phyloP scores from a whole-genome alignment of 805 yeast genomes.

The Sugiyamaella lignohabitans region DNA sequence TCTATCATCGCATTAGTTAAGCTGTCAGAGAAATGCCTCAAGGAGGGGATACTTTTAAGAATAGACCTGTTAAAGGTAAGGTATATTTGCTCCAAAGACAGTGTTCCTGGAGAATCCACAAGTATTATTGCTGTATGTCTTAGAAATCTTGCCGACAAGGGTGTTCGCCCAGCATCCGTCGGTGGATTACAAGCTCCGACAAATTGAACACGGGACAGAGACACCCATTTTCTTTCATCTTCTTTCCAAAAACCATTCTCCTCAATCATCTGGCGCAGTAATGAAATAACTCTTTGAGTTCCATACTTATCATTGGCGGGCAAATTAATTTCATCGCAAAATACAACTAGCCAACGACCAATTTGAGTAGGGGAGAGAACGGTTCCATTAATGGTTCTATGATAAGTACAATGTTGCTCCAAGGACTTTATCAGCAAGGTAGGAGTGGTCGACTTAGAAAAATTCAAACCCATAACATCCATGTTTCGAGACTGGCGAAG shows the following conservation, averaged over 20 bases:
- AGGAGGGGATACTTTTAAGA: slow-evolving; percentile 53
- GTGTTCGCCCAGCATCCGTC: slow-evolving; percentile 65
- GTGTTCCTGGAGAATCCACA: slow-evolving; percentile 70
- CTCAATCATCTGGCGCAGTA: slow-evolving; percentile 70
- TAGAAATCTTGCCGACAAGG: slow-evolving; percentile 53
- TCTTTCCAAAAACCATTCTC: slow-evolving; percentile 72
- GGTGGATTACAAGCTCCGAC: slow-evolving; percentile 97
- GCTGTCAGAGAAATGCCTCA: slow-evolving; percentile 46
- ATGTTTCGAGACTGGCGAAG: slow-evolving; percentile 50
- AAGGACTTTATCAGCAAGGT: slow-evolving; percentile 52
- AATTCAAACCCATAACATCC: slow-evolving; percentile 64
- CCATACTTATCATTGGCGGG: slow-evolving; percentile 69
- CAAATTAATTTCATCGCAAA: slow-evolving; percentile 87
- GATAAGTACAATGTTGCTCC: slow-evolving; percentile 66
- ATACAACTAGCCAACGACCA: slow-evolving; percentile 70
- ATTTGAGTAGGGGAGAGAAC: slow-evolving; percentile 50
- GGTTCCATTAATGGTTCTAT: slow-evolving; percentile 44
- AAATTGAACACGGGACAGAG: slow-evolving; percentile 57
- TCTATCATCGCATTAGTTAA: slow-evolving; percentile 62
- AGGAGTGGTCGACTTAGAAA: slow-evolving; percentile 75
- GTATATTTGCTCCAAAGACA: slow-evolving; percentile 64
- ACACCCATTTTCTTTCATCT: slow-evolving; percentile 57
- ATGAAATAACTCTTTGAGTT: slow-evolving; percentile 62
- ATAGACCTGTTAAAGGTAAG: slow-evolving; percentile 48
- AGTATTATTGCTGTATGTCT: slow-evolving; percentile 59